Evolutionary conservation across 2,329 filamentous ascomycete species (phyloP).

Genomic region (Phialocephala subalpina): DNA sequence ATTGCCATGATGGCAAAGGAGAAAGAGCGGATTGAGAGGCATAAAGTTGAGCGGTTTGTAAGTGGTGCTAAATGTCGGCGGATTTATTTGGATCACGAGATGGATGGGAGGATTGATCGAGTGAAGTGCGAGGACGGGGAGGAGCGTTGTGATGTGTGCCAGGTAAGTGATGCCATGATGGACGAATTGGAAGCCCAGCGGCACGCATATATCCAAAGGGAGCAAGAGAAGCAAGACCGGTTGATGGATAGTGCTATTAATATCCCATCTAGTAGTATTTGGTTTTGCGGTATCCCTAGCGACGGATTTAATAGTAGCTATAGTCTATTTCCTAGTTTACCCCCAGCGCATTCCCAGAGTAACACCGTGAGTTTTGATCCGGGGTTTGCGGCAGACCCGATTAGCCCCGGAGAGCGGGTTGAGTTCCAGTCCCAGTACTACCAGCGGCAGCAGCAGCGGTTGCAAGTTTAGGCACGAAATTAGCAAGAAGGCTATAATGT

Average conservation of each 20-base stretch:
- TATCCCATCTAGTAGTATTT: conserved; percentile 8
- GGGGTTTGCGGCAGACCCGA: conserved; percentile 9
- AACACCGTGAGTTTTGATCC: conserved; percentile 6
- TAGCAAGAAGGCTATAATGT: too few relatives aligned
- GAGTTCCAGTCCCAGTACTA: too few relatives aligned
- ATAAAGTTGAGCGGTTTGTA: too few relatives aligned
- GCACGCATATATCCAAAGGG: too few relatives aligned
- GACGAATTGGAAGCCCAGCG: too few relatives aligned
- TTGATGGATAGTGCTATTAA: conserved; percentile 11
- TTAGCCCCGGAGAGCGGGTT: too few relatives aligned
- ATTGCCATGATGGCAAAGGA: conserved; percentile 9
- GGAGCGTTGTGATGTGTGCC: conserved; percentile 8
- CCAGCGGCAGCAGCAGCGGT: too few relatives aligned
- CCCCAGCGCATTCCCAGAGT: conserved; percentile 11
- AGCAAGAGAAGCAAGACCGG: conserved; percentile 14
- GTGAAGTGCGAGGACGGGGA: conserved; percentile 8
- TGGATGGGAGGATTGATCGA: conserved; percentile 8
- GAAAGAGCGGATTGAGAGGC: too few relatives aligned
- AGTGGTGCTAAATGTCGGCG: not conserved
- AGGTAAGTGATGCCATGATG: conserved; percentile 9
- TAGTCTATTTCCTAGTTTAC: conserved; percentile 12
- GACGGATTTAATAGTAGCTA: conserved; percentile 5
- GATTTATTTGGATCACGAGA: conserved; percentile 13
- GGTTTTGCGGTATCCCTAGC: not conserved
- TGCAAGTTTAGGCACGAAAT: too few relatives aligned